Conservation (phyloP, 768 basidiomycete genomes). For the Suillus alpinus region DNA sequence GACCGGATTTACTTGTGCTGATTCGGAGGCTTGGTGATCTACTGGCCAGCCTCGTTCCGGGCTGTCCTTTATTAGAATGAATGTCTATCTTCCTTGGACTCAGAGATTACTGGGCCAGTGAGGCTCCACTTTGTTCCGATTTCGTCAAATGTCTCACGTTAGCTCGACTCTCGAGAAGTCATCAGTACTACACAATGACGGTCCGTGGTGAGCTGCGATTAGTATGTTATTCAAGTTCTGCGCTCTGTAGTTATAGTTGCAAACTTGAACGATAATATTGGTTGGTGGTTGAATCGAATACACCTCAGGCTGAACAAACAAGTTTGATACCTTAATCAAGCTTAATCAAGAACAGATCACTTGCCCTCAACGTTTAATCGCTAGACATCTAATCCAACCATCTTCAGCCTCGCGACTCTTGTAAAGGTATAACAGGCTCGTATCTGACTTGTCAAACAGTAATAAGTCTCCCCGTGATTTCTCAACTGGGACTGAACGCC, state of each 20-base stretch:
- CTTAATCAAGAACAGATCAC: constrained; percentile 4
- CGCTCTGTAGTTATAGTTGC: background rate
- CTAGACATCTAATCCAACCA: background rate
- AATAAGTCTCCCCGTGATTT: background rate
- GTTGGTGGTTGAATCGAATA: background rate
- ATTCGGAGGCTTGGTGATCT: background rate
- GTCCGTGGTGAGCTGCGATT: background rate
- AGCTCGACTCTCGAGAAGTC: background rate
- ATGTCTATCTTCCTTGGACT: no score
- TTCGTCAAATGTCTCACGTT: background rate
- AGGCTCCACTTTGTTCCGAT: background rate
- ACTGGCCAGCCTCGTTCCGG: background rate
- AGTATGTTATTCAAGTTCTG: background rate
- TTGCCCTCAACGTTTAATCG: constrained; percentile 1
- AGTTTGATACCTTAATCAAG: background rate
- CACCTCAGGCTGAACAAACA: background rate
- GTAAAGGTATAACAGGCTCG: background rate
- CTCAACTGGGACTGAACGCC: constrained; percentile 1
- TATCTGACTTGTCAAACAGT: background rate
- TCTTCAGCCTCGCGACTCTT: background rate
- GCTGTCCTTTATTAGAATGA: background rate
- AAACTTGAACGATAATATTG: background rate
- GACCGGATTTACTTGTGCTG: background rate
- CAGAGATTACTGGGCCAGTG: no score
- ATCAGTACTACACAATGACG: background rate